Percentiles rank a stretch among this genome's conserved stretches.
phyloP scores from a whole-genome alignment of 2,329 filamentous ascomycete genomes.

The Penicillium sp. region DNA sequence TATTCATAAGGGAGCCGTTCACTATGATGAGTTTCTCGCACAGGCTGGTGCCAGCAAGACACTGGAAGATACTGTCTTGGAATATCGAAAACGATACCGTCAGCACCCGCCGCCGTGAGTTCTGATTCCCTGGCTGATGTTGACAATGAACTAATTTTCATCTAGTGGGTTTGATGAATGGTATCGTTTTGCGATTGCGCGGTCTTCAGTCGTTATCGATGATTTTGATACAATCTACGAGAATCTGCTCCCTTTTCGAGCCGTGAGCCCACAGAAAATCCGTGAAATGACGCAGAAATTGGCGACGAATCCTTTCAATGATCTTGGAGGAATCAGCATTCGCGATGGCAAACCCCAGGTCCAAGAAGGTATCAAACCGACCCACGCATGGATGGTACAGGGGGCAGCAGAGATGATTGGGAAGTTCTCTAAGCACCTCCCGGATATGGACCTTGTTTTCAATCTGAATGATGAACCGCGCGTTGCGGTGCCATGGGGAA shows the following conservation, averaged over 20 bases:
- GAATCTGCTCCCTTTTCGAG: conserved; percentile 57
- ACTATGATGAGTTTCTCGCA: conserved; percentile 50
- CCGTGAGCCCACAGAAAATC: conserved; percentile 51
- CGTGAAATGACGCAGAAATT: conserved; percentile 53
- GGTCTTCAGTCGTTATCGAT: conserved; percentile 55
- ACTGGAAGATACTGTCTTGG: conserved; percentile 49
- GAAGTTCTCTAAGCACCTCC: conserved; percentile 53
- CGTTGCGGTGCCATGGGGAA: conserved; percentile 53
- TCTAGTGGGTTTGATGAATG: conserved; percentile 56
- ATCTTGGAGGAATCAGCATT: conserved; percentile 56
- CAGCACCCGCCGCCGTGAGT: conserved; percentile 55
- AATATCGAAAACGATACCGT: conserved; percentile 54
- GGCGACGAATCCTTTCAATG: conserved; percentile 54
- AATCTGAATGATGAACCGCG: conserved; percentile 62
- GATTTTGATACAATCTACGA: conserved; percentile 59
- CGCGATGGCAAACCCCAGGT: conserved; percentile 53
- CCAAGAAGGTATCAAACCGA: conserved; percentile 51
- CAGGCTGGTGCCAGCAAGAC: conserved; percentile 49
- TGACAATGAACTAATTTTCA: conserved; percentile 8
- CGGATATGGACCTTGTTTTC: conserved; percentile 63
- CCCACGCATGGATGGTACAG: conserved; percentile 59
- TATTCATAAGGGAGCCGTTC: conserved; percentile 49
- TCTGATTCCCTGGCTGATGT: background rate
- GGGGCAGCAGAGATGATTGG: conserved; percentile 55
- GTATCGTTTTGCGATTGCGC: conserved; percentile 55